Percentiles rank a stretch among this genome's conserved stretches.
Conservation (phyloP, 2,329 filamentous ascomycete species). For the Colletotrichum sp. region DNA sequence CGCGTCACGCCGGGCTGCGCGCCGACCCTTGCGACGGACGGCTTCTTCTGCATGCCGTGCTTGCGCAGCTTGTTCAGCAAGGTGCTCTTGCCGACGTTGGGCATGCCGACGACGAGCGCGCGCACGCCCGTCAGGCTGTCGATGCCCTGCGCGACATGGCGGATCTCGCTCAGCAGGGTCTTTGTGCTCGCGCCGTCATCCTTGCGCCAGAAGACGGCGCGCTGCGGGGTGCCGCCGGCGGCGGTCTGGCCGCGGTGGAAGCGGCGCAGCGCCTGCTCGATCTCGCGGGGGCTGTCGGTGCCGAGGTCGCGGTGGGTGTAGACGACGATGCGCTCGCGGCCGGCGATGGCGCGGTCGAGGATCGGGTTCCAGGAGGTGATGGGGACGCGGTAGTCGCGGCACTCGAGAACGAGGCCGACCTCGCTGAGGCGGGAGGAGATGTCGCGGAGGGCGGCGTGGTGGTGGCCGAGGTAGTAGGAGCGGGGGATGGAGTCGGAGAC, state of each 20-base stretch:
- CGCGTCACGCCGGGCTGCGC: constrained; percentile 89
- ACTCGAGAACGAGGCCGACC: constrained; percentile 91
- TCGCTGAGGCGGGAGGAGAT: constrained; percentile 83
- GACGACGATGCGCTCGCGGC: constrained; percentile 78
- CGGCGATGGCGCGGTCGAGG: constrained; percentile 79
- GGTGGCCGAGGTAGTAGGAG: constrained; percentile 95
- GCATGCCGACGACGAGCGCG: constrained; percentile 93
- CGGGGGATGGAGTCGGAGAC: constrained; percentile 76
- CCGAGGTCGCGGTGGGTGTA: constrained; percentile 91
- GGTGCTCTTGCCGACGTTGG: constrained; percentile 95
- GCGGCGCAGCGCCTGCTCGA: constrained; percentile 31
- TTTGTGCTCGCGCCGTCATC: constrained; percentile 34
- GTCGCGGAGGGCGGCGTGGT: constrained; percentile 78
- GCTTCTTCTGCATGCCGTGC: constrained; percentile 59
- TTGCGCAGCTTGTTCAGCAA: constrained; percentile 86
- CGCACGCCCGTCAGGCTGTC: constrained; percentile 80
- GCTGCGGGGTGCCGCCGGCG: constrained; percentile 19
- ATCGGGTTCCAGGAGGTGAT: constrained; percentile 88
- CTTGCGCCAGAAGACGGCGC: constrained; percentile 50
- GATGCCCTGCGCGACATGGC: constrained; percentile 31
- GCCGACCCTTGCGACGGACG: constrained; percentile 81
- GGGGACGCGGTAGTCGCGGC: constrained; percentile 90
- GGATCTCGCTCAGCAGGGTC: constrained; percentile 42
- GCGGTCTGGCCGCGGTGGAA: constrained; percentile 30
- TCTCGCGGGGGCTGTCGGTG: constrained; percentile 30